Base-by-base conservation (phyloP, 306 rosid genomes). In the Fagus sylvatica region DNA sequence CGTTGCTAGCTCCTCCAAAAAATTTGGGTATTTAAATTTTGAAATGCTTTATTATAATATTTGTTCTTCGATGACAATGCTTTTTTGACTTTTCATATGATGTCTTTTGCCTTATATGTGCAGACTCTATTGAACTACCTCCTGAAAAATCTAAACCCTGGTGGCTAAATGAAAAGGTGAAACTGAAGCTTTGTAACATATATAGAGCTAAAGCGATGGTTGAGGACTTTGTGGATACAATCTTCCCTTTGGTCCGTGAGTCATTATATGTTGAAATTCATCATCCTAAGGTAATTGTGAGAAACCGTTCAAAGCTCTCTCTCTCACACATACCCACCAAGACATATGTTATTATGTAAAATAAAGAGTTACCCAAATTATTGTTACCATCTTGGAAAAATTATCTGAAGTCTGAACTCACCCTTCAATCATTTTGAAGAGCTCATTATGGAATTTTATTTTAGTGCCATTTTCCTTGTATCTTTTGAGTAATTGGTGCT, bases 1-100 rank as follows among this genome's bases (percentile, higher is more conserved):
- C 86, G 15, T 82, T 94, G 85, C 82, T 92, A 57, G 86, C 93
- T 81, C 96, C 94, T 79, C 93, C 92, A 15, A 77, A 78, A 41
- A 81, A 76, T 79, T 65, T 80, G 56, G 93, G 96, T 92, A 84
- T 65, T 57, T 79, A 74, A 49, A 5, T 60, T 73, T 53, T 65
- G 53, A 28, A 72, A 61, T 56, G 49, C 78, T 76, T 76, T 74
- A 56, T 79, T 76, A 37, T 68, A 74, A 41, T 74, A 70, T 54
- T 53, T 76, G 42, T 70, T 82, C n/a, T 61, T 72, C 19, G n/a
- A 30, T 40, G 28, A 57, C 55, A 43, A 68, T 66, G 55, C 41
- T 72, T 48, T 69, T n/a, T 53, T 19, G 51, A 19, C 54, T 34
- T 54, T 72, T 28, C 53, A 72, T 11, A 28, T 22, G 3, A 37